A percentile compares a stretch with the other conserved stretches of the same genome.
Conservation (phyloP, 371 early-diverging fungal genomes). For the Mortierella sp. region DNA sequence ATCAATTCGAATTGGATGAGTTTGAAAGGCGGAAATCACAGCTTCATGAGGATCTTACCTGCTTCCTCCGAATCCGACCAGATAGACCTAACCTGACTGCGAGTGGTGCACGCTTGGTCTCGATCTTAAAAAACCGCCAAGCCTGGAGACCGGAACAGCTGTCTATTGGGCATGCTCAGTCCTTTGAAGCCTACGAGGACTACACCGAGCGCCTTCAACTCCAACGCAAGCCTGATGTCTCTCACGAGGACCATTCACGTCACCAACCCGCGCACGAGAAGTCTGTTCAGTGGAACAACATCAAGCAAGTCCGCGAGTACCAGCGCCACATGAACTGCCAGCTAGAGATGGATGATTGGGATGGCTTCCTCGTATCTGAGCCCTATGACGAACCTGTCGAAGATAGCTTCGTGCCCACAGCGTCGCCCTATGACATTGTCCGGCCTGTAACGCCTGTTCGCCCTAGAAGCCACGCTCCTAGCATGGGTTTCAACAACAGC, state of each 20-base stretch:
- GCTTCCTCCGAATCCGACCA: background rate
- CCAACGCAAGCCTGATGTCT: background rate
- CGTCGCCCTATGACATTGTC: background rate
- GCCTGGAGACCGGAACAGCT: constrained; percentile 1
- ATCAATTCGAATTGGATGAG: background rate
- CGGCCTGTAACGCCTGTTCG: background rate
- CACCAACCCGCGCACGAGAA: background rate
- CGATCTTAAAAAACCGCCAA: constrained; percentile 13
- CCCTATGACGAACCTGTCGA: constrained; percentile 11
- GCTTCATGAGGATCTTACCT: constrained; percentile 2
- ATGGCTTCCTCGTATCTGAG: background rate
- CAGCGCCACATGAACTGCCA: constrained; percentile 13
- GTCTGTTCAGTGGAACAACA: constrained; percentile 17
- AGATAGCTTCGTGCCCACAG: background rate
- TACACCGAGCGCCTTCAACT: constrained; percentile 16
- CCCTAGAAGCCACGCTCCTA: background rate
- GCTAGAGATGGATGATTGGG: background rate
- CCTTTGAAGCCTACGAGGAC: constrained; percentile 8
- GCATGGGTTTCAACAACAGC: background rate
- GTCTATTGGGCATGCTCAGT: background rate
- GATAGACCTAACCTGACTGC: background rate
- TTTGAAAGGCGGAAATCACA: background rate
- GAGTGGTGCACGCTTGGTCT: background rate
- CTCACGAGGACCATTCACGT: background rate
- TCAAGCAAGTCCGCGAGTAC: constrained; percentile 22